Evolutionary conservation across 768 basidiomycete species (phyloP).

Genomic region (Boletus sp.): DNA sequence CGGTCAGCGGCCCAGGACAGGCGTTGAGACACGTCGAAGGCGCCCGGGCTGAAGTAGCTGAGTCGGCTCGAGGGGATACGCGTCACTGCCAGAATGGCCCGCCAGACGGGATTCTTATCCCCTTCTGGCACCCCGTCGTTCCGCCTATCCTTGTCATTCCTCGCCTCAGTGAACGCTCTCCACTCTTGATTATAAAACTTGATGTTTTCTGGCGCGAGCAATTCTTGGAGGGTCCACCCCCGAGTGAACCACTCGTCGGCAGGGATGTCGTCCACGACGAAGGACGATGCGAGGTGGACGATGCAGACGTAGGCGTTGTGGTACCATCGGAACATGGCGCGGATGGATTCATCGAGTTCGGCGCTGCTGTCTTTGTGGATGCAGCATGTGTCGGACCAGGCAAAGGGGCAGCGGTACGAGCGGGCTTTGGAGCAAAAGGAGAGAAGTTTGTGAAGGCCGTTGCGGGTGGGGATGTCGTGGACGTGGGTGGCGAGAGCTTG

Average conservation of each 20-base stretch:
- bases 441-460: conserved; percentile 7
- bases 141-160: conserved; percentile 6
- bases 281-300: conserved; percentile 12
- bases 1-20: conserved; percentile 20
- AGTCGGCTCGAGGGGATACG: background rate
- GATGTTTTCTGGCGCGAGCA: conserved; percentile 17
- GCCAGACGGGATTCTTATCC: conserved; percentile 2
- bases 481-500: background rate
- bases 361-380: conserved; percentile 25
- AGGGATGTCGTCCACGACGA: conserved; percentile 9
- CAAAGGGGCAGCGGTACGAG: conserved; percentile 2
- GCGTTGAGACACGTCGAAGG: conserved; percentile 1
- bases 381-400: conserved; percentile 3
- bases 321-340: conserved; percentile 31
- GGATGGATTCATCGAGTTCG: conserved; percentile 25
- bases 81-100: background rate
- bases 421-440: conserved; percentile 13
- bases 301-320: conserved; percentile 16
- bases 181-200: conserved; percentile 17
- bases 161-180: conserved; percentile 1
- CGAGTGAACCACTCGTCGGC: conserved; percentile 20
- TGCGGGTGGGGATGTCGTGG: background rate
- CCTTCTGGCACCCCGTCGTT: background rate
- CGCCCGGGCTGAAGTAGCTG: conserved; percentile 1
- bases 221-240: background rate